Base-by-base conservation (phyloP, 208 protist genomes). In the Crithidia acanthocephali region DNA sequence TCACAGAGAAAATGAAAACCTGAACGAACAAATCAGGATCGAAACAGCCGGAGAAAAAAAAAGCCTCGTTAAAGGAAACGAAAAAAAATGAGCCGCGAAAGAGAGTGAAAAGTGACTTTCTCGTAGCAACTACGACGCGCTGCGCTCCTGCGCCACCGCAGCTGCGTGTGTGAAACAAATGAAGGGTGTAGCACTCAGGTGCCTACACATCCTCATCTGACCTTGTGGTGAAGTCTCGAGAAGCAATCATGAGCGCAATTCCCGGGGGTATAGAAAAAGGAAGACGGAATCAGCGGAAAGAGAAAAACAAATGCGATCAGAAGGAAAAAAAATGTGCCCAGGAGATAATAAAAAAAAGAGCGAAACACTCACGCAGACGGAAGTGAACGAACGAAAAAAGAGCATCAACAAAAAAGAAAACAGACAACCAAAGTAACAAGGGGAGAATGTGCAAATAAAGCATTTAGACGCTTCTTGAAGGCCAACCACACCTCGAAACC, bases 381-480 rank as follows among this genome's bases (percentile, higher is more conserved):
- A 57, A 64, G 33, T 57, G 48, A 47, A 28, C 57, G 23, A 62
- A 6, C 23, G 28, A 64, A 68, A 47, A 68, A 52, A 5, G 20
- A 47, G 10, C 37, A 32, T 20, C 9, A 27, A 65, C 23, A 67
- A 67, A 65, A 23, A 53, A 59, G 22, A 59, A 35, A 40, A 47
- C 3, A 63, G 45, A 61, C 33, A 52, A 28, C n/a, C 10, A 35
- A 52, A 4, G n/a, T 22, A 27, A 47, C n/a, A n/a, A n/a, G n/a
- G n/a, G 62, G 48, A 58, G n/a, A 23, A 72, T 23, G 27, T 30
- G 10, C 30, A 58, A 37, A 65, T 6, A 66, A 32, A 72, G 44
- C 44, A n/a, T 48, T 22, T 20, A 48, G 6, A n/a, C 44, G 44
- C 16, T 48, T 48, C 18, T 20, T 15, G 16, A 48, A 42, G 32